Percentiles rank a stretch among this genome's conserved stretches.
phyloP scores from a whole-genome alignment of 805 yeast genomes.

The Candida koratica region DNA sequence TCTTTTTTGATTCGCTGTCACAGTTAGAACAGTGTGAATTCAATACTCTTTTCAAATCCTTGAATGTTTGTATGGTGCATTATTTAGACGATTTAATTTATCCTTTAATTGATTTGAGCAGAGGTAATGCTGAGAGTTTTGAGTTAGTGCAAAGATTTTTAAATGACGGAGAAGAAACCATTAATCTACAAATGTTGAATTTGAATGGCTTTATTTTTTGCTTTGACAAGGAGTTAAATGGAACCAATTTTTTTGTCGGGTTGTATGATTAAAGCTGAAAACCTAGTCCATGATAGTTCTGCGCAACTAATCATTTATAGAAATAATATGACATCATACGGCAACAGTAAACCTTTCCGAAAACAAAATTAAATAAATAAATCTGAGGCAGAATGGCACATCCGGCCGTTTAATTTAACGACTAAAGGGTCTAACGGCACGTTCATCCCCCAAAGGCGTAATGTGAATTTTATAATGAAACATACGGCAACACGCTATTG shows the following conservation, averaged over 20 bases:
- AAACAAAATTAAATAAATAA: too few species aligned
- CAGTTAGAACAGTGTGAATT: slow-evolving; percentile 8
- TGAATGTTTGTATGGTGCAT: slow-evolving; percentile 27
- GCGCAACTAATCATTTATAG: too few species aligned
- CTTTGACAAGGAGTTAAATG: slow-evolving; percentile 37
- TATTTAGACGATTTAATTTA: slow-evolving; percentile 31
- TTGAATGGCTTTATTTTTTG: slow-evolving; percentile 33
- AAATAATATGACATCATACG: too few species aligned
- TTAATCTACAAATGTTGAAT: slow-evolving; percentile 23
- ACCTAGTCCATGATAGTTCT: too few species aligned
- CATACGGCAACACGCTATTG: too few species aligned
- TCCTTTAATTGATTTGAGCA: slow-evolving; percentile 29
- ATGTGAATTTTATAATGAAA: too few species aligned
- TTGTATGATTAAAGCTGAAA: slow-evolving; percentile 11
- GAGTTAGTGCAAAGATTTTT: slow-evolving; percentile 25
- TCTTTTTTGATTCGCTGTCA: slow-evolving; percentile 13
- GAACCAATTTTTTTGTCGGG: slow-evolving; percentile 30
- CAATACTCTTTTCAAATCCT: slow-evolving; percentile 12
- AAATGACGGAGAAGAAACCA: slow-evolving; percentile 35
- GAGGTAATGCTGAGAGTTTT: slow-evolving; percentile 41
- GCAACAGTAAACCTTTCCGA: too few species aligned
- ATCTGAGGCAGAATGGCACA: too few species aligned
- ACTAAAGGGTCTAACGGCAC: too few species aligned
- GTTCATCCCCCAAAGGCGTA: too few species aligned
- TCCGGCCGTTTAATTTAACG: too few species aligned